Base-by-base conservation (phyloP, 441 rosid species). In the Hura crepitans region DNA sequence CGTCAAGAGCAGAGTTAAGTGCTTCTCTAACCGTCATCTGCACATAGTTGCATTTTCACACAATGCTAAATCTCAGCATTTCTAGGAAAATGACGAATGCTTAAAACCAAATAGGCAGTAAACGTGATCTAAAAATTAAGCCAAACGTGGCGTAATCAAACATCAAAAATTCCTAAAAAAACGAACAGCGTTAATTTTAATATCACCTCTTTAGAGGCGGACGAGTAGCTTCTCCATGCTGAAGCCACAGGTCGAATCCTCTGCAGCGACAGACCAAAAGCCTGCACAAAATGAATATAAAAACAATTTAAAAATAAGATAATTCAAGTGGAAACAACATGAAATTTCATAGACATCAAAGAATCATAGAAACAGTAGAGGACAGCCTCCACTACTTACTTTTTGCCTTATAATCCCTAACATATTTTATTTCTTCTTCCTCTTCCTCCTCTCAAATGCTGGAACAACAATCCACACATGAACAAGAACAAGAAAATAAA, bases 11-110 rank as follows among this genome's bases (percentile, higher is more conserved):
- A 66, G 93, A 73, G 72, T 90, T 90, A 39, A 88, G 65, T 51
- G 91, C 96, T 0, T 84, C 96, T 80, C 96, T 82, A 35, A 90
- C 84, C 0, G 72, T 85, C 69, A 90, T 85, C 90, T 90, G 82
- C 56, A 25, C 51, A 53, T 23, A 37, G 49, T 56, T 53, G 53
- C 8, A 9, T 35, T 14, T 22, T 65, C n/a, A 56, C 28, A 66
- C 5, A 37, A 18, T 13, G 39, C 22, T 15, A 49, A 57, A 33
- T 43, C 6, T 46, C 35, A 66, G 64, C 31, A 56, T 14, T 46
- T 28, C 55, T 28, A 23, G 30, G 18, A 42, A 59, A 43, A 45
- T 46, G 45, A 43, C 20, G 18, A 30, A 64, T 43, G 13, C 31
- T 35, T 43, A 2, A 23, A 45, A 65, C 8, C 7, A 39, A 54